Base-by-base conservation (phyloP, 257 asterid species). In the Capsicum chinense region DNA sequence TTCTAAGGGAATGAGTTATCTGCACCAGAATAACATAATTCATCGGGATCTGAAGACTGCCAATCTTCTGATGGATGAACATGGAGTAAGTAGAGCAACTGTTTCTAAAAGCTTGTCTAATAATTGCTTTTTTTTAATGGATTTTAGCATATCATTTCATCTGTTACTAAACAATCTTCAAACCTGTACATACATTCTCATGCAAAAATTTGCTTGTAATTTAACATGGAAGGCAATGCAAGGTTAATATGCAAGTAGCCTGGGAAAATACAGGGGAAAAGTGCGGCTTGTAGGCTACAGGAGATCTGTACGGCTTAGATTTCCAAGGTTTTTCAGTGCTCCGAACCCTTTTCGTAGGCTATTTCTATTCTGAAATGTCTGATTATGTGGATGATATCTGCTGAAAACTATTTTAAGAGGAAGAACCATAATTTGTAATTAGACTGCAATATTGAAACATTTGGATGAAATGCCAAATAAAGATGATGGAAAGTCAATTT, bases 31-130 rank as follows among this genome's bases (percentile, higher is more conserved):
- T 78, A 88, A 87, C 47, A 89, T 89, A 82, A 86, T 89, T 71
- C 92, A 89, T 71, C 86, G 92, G 62, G 92, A 89, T 84, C 86
- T 90, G 82, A 90, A 90, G 88, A 88, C 92, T 63, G 92, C 92
- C 73, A 90, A 90, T 87, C 91, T 90, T 83, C 86, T 90, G 83
- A 86, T 90, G 92, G 90, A 90, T 19, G 92, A 90, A 73, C 89
- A 90, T 74, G 90, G 87, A 39, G 92, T 90, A 86, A 88, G 91
- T 64, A 52, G 4, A 33, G 39, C 79, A 2, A 50, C 87, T 79
- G 33, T 83, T 68, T 26, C 58, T n/a, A 48, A 52, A 54, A 68
- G 52, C 70, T 81, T 63, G 64, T 54, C 82, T 44, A 54, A 48
- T 66, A 33, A n/a, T 63, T 8, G 13, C 14, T 12, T 12, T 54